Evolutionary conservation across 2,329 filamentous ascomycete genomes (phyloP).

Genomic region (Aspergillus sp.): DNA sequence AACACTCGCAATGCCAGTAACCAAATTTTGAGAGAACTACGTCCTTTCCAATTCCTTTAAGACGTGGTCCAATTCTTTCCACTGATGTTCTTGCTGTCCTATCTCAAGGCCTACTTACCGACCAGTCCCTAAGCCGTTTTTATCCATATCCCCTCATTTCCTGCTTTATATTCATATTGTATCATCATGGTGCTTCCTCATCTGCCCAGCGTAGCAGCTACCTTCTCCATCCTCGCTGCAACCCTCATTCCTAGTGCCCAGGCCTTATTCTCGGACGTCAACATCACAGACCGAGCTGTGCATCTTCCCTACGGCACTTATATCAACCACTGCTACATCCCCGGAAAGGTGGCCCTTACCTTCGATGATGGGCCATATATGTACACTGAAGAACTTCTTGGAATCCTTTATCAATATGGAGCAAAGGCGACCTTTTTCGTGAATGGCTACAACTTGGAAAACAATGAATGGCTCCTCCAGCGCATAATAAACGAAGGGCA

Average conservation of each 20-base stretch:
- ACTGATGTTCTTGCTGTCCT: background rate
- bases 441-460: slow-evolving; percentile 39
- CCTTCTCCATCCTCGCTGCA: slow-evolving; percentile 2
- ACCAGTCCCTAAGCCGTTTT: background rate
- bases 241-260: background rate
- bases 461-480: slow-evolving; percentile 28
- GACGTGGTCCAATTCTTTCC: background rate
- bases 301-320: slow-evolving; percentile 44
- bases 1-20: background rate
- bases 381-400: slow-evolving; percentile 59
- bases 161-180: slow-evolving; percentile 6
- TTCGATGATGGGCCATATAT: slow-evolving; percentile 65
- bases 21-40: background rate
- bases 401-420: slow-evolving; percentile 56
- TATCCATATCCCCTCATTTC: background rate
- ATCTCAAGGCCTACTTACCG: background rate
- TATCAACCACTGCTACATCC: slow-evolving; percentile 38
- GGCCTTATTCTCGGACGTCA: background rate
- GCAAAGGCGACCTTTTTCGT: slow-evolving; percentile 67
- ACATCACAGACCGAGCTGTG: background rate
- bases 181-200: slow-evolving; percentile 13
- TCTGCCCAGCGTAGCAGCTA: background rate
- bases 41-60: background rate
- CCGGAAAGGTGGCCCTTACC: slow-evolving; percentile 61
- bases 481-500: slow-evolving; percentile 42